These are phyloP conservation scores for Bertia moriformis DNA, from an alignment of 2,329 filamentous ascomycete genomes.

Conservation along the genomic window DNA sequence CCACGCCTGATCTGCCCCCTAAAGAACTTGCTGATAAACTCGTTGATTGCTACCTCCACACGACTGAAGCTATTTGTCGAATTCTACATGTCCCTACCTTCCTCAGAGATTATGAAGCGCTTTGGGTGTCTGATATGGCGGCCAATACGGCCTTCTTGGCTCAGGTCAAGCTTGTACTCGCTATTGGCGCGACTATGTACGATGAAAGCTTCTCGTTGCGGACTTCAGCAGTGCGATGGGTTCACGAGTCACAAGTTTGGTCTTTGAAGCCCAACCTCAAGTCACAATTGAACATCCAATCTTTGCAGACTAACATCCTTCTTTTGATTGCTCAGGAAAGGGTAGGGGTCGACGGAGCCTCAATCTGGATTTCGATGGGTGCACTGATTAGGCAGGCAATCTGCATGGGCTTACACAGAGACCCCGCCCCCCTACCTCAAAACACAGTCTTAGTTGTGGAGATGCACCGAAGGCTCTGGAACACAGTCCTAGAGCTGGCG, in stretches of 20 bases:
- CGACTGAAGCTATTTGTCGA: conserved; percentile 29
- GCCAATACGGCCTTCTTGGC: conserved; percentile 29
- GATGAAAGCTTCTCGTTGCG: conserved; percentile 34
- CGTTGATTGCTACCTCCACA: conserved; percentile 30
- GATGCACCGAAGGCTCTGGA: conserved; percentile 28
- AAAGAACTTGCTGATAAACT: conserved; percentile 28
- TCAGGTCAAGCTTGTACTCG: conserved; percentile 40
- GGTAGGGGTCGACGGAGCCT: conserved; percentile 23
- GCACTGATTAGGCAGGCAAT: conserved; percentile 27
- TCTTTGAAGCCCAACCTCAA: conserved; percentile 36
- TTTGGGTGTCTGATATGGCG: conserved; percentile 27
- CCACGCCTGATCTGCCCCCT: conserved; percentile 27
- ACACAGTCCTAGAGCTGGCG: conserved; percentile 31
- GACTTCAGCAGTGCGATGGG: conserved; percentile 33
- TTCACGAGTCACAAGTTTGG: conserved; percentile 42
- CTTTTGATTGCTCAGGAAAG: conserved; percentile 25
- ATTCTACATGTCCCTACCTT: conserved; percentile 37
- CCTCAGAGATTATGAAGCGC: conserved; percentile 27
- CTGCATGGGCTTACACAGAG: conserved; percentile 33
- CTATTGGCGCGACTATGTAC: conserved; percentile 35
- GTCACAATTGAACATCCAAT: conserved; percentile 28
- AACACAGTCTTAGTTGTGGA: neutral
- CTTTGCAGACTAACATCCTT: conserved; percentile 30
- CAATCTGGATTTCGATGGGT: conserved; percentile 31
- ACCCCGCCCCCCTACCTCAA: conserved; percentile 16